phyloP scores from a whole-genome alignment of 306 rosid species.

The Trifolium fragiferum region DNA sequence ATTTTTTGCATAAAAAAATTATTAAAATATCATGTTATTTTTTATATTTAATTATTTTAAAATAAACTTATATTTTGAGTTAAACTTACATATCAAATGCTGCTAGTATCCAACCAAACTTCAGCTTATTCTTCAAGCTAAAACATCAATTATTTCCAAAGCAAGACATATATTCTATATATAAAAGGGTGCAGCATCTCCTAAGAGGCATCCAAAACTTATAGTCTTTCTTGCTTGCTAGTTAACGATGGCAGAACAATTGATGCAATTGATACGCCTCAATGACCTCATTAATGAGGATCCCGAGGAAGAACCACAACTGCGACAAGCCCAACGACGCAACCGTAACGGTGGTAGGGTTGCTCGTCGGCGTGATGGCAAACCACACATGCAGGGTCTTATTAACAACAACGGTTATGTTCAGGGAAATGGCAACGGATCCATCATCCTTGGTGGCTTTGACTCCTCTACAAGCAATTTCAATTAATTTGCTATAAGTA shows the following conservation, averaged over 20 bases:
- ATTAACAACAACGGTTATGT: constrained; percentile 43
- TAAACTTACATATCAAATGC: too few species aligned
- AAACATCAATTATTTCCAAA: not conserved
- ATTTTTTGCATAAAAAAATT: too few species aligned
- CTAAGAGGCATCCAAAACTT: not conserved
- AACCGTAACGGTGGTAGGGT: not conserved
- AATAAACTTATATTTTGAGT: too few species aligned
- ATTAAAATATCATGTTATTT: too few species aligned
- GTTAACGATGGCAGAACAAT: constrained; percentile 22
- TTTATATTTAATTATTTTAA: too few species aligned
- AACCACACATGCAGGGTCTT: constrained; percentile 38
- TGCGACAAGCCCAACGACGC: constrained; percentile 1
- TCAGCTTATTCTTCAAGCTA: constrained; percentile 5
- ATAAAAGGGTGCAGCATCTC: not conserved
- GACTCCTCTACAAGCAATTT: constrained; percentile 29
- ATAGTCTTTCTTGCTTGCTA: not conserved
- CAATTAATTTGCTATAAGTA: not conserved
- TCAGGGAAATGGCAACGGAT: constrained; percentile 42
- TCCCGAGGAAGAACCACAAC: constrained; percentile 15
- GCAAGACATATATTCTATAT: constrained; percentile 5
- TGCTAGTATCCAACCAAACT: too few species aligned
- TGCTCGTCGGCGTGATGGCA: constrained; percentile 19
- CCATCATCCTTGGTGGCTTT: constrained; percentile 38
- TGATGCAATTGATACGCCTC: not conserved
- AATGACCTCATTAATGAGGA: constrained; percentile 2